A percentile compares a stretch with the other conserved stretches of the same genome.
Evolutionary conservation across 176 grass and related monocot species (phyloP).

Genomic region (Oropetium thomaeum): DNA sequence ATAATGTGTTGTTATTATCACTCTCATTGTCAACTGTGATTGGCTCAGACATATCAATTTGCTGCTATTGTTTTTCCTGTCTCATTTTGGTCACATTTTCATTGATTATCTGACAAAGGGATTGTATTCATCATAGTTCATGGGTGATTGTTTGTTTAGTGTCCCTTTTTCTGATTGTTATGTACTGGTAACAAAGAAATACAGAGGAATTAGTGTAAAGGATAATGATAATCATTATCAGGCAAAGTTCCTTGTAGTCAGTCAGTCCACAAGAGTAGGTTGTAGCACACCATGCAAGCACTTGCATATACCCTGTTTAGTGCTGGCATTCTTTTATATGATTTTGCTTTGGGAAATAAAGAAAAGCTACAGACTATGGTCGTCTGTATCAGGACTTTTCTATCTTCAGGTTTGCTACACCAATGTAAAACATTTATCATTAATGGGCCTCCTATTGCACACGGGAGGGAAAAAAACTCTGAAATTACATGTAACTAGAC

Average conservation of each 20-base stretch:
- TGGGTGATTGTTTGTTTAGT: slow-evolving; percentile 2
- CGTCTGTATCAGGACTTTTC: not conserved
- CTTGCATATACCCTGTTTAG: not conserved
- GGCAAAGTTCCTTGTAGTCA: slow-evolving; percentile 2
- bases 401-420: not conserved
- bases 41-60: not conserved
- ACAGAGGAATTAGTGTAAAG: not conserved
- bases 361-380: not conserved
- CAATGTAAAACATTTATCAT: not conserved
- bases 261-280: not conserved
- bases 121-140: not conserved
- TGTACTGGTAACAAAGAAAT: not conserved
- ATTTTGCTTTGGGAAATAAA: slow-evolving; percentile 2
- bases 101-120: not conserved
- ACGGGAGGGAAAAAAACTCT: not conserved
- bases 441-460: not conserved
- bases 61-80: not conserved
- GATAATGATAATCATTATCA: not conserved
- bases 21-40: not conserved
- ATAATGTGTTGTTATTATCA: not conserved
- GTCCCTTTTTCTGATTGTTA: not conserved
- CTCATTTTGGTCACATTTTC: not conserved
- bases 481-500: slow-evolving; percentile 1
- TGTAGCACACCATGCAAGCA: not conserved
- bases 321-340: not conserved